These are phyloP conservation scores for Agroathelia rolfsii DNA, from an alignment of 1,284 basidiomycete genomes.

Conservation along the genomic window DNA sequence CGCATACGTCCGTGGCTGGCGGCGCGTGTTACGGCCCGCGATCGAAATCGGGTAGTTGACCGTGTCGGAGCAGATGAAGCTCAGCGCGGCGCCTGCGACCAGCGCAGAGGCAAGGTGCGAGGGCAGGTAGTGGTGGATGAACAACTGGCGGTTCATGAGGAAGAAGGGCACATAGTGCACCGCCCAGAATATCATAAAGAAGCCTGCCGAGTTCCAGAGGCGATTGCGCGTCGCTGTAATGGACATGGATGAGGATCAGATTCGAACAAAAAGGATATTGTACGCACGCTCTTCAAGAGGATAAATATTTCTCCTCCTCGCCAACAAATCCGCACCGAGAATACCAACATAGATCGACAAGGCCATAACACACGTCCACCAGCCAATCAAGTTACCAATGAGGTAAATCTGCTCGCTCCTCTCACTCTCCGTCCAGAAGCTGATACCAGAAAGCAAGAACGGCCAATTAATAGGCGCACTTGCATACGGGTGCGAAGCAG, in stretches of 20 bases:
- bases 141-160: slow-evolving; percentile 94
- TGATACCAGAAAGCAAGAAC: slow-evolving; percentile 90
- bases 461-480: slow-evolving; percentile 96
- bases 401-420: slow-evolving; percentile 91
- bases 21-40: slow-evolving; percentile 49
- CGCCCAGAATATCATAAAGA: slow-evolving; percentile 91
- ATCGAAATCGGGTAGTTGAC: slow-evolving; percentile 89
- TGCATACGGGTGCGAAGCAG: slow-evolving; percentile 92
- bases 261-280: background rate
- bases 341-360: slow-evolving; percentile 87
- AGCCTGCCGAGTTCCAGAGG: slow-evolving; percentile 89
- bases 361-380: slow-evolving; percentile 88
- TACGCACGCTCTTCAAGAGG: slow-evolving; percentile 80
- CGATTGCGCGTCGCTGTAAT: slow-evolving; percentile 78
- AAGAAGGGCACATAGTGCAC: slow-evolving; percentile 98
- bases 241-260: slow-evolving; percentile 9
- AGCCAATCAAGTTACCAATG: slow-evolving; percentile 88
- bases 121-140: slow-evolving; percentile 97
- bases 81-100: slow-evolving; percentile 85
- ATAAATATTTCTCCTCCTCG: slow-evolving; percentile 74
- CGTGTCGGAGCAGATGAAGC: slow-evolving; percentile 85
- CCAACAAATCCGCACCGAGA: slow-evolving; percentile 81
- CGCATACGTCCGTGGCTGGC: slow-evolving; percentile 54
- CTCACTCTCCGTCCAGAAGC: slow-evolving; percentile 91
- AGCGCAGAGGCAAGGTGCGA: slow-evolving; percentile 88